Evolutionary conservation across 2,329 filamentous ascomycete genomes (phyloP).

Genomic region (Coniochaeta sp.): DNA sequence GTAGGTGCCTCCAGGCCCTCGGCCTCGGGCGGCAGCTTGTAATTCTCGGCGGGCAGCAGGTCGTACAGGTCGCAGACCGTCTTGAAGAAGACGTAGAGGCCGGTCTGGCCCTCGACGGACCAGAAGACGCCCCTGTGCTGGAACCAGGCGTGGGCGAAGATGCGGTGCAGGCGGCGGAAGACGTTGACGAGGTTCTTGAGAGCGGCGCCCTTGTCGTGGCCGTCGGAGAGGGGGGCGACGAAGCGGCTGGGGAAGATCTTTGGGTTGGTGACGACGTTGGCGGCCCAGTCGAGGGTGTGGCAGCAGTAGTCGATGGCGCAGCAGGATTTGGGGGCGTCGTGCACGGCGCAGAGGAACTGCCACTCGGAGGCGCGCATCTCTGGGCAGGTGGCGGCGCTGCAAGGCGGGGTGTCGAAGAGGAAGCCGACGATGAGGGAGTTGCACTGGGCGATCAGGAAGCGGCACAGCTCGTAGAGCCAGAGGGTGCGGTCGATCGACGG

Average conservation of each 20-base stretch:
- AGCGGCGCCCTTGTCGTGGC: slow-evolving; percentile 54
- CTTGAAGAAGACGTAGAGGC: slow-evolving; percentile 94
- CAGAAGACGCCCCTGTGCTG: slow-evolving; percentile 94
- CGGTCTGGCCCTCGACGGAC: slow-evolving; percentile 84
- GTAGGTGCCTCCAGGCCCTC: slow-evolving; percentile 61
- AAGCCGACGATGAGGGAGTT: slow-evolving; percentile 90
- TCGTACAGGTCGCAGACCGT: slow-evolving; percentile 90
- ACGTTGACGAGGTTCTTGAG: slow-evolving; percentile 88
- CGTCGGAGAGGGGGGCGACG: slow-evolving; percentile 40
- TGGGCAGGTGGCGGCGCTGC: slow-evolving; percentile 81
- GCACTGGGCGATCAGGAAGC: slow-evolving; percentile 89
- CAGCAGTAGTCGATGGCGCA: slow-evolving; percentile 99
- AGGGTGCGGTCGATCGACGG: slow-evolving; percentile 75
- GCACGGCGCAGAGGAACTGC: slow-evolving; percentile 97
- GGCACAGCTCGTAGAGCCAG: slow-evolving; percentile 97
- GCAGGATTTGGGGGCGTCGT: slow-evolving; percentile 93
- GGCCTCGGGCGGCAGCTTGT: slow-evolving; percentile 88
- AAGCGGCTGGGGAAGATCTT: slow-evolving; percentile 92
- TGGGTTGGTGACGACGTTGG: slow-evolving; percentile 85
- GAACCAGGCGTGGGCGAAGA: slow-evolving; percentile 98
- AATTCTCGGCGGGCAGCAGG: slow-evolving; percentile 86
- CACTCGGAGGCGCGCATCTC: slow-evolving; percentile 99
- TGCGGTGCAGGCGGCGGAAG: slow-evolving; percentile 86
- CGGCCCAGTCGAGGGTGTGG: slow-evolving; percentile 96
- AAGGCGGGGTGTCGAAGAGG: slow-evolving; percentile 83